Base-by-base conservation (phyloP, 345 rosid genomes). In the Ceriops tagal region DNA sequence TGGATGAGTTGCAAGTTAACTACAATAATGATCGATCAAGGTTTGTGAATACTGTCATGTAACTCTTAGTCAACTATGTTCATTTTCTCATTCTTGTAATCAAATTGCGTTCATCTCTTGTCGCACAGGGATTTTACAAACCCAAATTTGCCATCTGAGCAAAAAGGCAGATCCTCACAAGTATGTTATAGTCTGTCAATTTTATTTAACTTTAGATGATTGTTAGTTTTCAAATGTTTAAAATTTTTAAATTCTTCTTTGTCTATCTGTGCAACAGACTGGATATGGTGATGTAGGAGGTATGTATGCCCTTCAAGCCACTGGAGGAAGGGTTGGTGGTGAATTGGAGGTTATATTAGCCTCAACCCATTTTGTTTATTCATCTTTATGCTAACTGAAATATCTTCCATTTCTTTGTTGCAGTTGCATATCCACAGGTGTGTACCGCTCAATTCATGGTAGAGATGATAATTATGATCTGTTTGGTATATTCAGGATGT, bases 381-480 rank as follows among this genome's bases (percentile, higher is more conserved):
- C 59, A 22, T 49, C 61, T 71, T 39, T 59, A 24, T 18, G 16
- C 16, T 39, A 47, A 22, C 74, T 83, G 68, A 76, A 67, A 58
- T 43, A 32, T 53, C 64, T 75, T 64, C 24, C 63, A 51, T 74
- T 26, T 66, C 32, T 69, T 71, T 65, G 62, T 77, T 78, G 74
- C 97, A 91, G 98, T 79, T 77, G 88, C 89, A 66, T 95, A 80
- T 84, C 93, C 97, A 61, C 99, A 92, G 97, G 97, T 95, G 82
- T 74, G 97, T 83, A 39, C 56, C 51, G 51, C 75, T 68, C 66
- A 27, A 67, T 58, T 75, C 58, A 62, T 74, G 76, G 65, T 73
- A 62, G 55, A 75, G 64, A 20, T 57, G 58, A 6, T 77, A 43
- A 56, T 65, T 71, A 62, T 64, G 58, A 52, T 77, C 62, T 11